These are phyloP conservation scores for Thelephora aurantiotincta DNA, from an alignment of 768 basidiomycete genomes.

Conservation along the genomic window DNA sequence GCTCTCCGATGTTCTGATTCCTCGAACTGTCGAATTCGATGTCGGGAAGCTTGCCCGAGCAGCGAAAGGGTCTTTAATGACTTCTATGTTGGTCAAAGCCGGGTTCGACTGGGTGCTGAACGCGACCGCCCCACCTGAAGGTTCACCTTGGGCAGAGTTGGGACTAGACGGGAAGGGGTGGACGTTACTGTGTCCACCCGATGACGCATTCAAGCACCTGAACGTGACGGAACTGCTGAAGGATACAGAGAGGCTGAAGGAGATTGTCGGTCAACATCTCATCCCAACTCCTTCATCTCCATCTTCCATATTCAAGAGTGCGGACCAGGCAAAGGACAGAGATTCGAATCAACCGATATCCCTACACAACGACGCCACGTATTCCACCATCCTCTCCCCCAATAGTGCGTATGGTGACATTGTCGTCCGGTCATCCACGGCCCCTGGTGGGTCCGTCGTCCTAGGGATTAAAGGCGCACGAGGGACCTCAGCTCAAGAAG, in stretches of 20 bases:
- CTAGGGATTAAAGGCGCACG: constrained; percentile 64
- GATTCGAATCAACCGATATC: constrained; percentile 52
- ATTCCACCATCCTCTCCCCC: constrained; percentile 62
- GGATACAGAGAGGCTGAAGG: constrained; percentile 35
- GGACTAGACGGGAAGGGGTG: constrained; percentile 45
- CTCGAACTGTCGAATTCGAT: constrained; percentile 74
- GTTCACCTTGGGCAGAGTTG: constrained; percentile 45
- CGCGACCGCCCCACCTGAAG: constrained; percentile 66
- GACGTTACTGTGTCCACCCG: constrained; percentile 84
- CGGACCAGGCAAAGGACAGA: constrained; percentile 8
- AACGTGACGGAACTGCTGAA: constrained; percentile 67
- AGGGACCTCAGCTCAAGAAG: constrained; percentile 43
- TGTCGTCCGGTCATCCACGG: constrained; percentile 43
- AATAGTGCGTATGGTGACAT: constrained; percentile 58
- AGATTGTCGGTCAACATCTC: constrained; percentile 65
- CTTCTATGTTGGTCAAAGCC: constrained; percentile 65
- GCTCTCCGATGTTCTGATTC: constrained; percentile 73
- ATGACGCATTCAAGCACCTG: constrained; percentile 79
- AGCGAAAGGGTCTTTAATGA: constrained; percentile 82
- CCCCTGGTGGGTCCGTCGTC: constrained; percentile 29
- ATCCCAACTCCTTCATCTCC: constrained; percentile 30
- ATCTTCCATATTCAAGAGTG: constrained; percentile 12
- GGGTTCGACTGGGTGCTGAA: constrained; percentile 88
- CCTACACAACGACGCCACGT: constrained; percentile 57
- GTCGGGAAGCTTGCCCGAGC: constrained; percentile 85